Conservation (phyloP, 208 protist species). For the Crithidia bombi region DNA sequence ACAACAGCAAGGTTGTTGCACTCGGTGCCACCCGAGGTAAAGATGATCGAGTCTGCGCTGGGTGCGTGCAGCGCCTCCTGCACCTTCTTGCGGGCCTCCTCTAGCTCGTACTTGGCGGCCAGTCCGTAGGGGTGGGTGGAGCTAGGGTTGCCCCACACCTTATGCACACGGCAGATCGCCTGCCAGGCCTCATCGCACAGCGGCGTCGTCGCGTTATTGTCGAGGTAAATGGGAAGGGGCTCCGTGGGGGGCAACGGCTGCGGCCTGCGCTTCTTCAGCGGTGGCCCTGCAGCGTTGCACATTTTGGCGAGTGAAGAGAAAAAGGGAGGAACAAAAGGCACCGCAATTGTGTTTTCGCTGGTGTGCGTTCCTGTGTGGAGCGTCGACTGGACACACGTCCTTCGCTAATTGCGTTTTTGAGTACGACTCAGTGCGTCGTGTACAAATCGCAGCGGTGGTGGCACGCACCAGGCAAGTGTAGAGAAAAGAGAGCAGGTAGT, state of each 20-base stretch:
- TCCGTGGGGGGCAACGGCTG: constrained; percentile 56
- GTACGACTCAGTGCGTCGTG: too few species aligned
- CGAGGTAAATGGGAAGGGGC: constrained; percentile 90
- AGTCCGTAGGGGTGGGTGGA: constrained; percentile 85
- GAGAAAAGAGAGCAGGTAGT: too few species aligned
- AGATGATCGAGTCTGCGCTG: constrained; percentile 75
- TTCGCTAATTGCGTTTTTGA: too few species aligned
- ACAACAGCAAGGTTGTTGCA: constrained; percentile 94
- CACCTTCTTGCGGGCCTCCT: constrained; percentile 68
- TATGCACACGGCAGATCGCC: constrained; percentile 56
- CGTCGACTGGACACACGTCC: too few species aligned
- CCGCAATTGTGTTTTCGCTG: too few species aligned
- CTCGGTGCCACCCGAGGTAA: constrained; percentile 95
- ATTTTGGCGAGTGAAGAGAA: constrained; percentile 29
- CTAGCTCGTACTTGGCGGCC: constrained; percentile 83
- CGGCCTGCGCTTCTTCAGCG: constrained; percentile 65
- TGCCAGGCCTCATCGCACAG: constrained; percentile 84
- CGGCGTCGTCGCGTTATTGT: constrained; percentile 94
- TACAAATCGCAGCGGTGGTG: too few species aligned
- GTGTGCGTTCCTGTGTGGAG: too few species aligned
- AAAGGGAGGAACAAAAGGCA: not conserved
- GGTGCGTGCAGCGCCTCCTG: constrained; percentile 49
- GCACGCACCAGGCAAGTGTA: too few species aligned
- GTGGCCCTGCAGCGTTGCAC: constrained; percentile 74
- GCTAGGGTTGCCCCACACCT: constrained; percentile 92